Base-by-base conservation (phyloP, 352 stramenopile species). In the Pythium volutum region DNA sequence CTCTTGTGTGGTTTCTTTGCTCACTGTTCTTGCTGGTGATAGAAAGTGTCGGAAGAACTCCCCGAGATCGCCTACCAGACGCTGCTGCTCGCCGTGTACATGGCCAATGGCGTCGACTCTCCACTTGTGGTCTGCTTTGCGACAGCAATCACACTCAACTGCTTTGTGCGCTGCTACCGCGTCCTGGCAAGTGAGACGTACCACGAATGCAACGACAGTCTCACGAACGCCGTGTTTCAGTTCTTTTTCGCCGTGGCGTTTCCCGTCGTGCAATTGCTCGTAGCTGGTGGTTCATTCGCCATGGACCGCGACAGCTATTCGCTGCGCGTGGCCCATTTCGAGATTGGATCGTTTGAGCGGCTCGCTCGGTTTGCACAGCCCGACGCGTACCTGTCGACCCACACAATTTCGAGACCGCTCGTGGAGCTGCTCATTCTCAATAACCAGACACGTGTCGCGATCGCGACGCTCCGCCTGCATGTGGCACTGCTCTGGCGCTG, bases 21-120 rank as follows among this genome's bases (percentile, higher is more conserved):
- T 39, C 25, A 36, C 8, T 36, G 31, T 8, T 36, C 31, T 36
- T 36, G 4, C 31, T 36, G 14, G n/a, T 11, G 31, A 23, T 56
- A 67, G 60, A 67, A 67, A 67, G 46, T 67, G 20, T 57, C 53
- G 10, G 60, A 67, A 20, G 60, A 67, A 34, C 23, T 67, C 4
- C 60, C 60, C 6, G 60, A 67, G 20, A 56, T 67, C 53, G 46
- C 27, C n/a, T 67, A 62, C 52, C 60, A 67, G 53, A 67, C 60
- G 3, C 15, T 67, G 43, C 60, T 67, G 9, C 53, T 67, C n/a
- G 23, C 47, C 36, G 42, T 52, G 12, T 57, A 29, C 43, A 67
- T 67, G 60, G 33, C 14, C 0, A 36, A 22, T 18, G 60, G 60
- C n/a, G 29, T 62, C 14, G 1, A 33, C 1, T 26, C 36, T 0